Evolutionary conservation across 768 basidiomycete species (phyloP).

Genomic region (Clitopilus hobsonii): DNA sequence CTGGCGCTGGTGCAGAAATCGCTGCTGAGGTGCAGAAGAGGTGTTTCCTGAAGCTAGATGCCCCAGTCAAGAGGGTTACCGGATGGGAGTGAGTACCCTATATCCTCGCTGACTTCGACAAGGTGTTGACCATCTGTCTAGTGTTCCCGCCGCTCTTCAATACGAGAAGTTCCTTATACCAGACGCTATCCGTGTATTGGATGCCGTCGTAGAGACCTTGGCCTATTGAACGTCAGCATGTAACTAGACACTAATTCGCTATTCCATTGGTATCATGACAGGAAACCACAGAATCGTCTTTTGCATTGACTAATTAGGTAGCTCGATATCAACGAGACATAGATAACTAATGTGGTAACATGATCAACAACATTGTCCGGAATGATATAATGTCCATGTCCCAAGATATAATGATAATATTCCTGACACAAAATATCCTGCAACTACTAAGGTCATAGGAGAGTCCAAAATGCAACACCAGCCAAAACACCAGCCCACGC

Average conservation of each 20-base stretch:
- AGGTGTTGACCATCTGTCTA: conserved; percentile 21
- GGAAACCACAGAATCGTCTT: background rate
- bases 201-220: conserved; percentile 81
- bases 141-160: conserved; percentile 77
- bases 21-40: conserved; percentile 86
- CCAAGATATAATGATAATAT: background rate
- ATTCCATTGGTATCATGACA: too few species aligned
- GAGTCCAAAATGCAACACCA: background rate
- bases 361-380: background rate
- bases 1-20: conserved; percentile 87
- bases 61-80: conserved; percentile 81
- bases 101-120: conserved; percentile 5
- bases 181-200: conserved; percentile 77
- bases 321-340: background rate
- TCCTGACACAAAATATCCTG: background rate
- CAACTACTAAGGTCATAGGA: background rate
- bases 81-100: conserved; percentile 95
- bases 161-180: conserved; percentile 94
- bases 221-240: conserved; percentile 39
- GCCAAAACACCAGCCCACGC: background rate
- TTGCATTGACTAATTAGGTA: background rate
- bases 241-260: too few species aligned
- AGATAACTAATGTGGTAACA: background rate
- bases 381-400: background rate
- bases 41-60: conserved; percentile 84